These are phyloP conservation scores for Talaromyces marneffei DNA, from an alignment of 2,329 filamentous ascomycete species.

Conservation along the genomic window DNA sequence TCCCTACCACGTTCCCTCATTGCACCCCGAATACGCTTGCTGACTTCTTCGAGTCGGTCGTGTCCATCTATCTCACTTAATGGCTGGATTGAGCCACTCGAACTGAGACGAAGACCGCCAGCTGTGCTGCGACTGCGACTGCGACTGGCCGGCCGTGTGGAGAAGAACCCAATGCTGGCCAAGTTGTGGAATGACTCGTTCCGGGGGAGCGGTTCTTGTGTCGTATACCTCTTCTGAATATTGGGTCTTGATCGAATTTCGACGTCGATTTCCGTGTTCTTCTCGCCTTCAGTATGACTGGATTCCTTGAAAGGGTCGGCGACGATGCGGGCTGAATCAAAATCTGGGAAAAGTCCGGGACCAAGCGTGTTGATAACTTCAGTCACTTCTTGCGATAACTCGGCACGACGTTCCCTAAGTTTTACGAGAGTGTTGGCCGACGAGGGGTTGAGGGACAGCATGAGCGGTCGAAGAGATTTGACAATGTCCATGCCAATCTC, in stretches of 20 bases:
- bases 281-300: constrained; percentile 16
- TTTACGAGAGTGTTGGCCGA: constrained; percentile 78
- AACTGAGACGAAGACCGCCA: constrained; percentile 57
- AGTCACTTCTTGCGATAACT: constrained; percentile 76
- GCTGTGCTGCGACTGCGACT: constrained; percentile 65
- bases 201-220: constrained; percentile 57
- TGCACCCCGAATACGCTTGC: constrained; percentile 72
- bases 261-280: constrained; percentile 16
- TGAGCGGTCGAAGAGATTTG: constrained; percentile 84
- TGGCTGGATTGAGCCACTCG: constrained; percentile 57
- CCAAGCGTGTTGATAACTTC: constrained; percentile 91
- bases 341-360: constrained; percentile 96
- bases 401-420: constrained; percentile 64
- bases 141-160: constrained; percentile 78
- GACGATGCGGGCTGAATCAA: constrained; percentile 69
- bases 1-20: constrained; percentile 72
- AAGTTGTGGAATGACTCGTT: constrained; percentile 95
- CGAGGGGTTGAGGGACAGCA: constrained; percentile 76
- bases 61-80: constrained; percentile 60
- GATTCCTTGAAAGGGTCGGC: constrained; percentile 44
- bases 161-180: constrained; percentile 80
- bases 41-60: constrained; percentile 74
- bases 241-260: constrained; percentile 18
- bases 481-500: constrained; percentile 99
- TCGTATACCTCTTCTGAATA: constrained; percentile 21